Evolutionary conservation across 2,329 filamentous ascomycete species (phyloP).

Genomic region (Fusarium sp.): DNA sequence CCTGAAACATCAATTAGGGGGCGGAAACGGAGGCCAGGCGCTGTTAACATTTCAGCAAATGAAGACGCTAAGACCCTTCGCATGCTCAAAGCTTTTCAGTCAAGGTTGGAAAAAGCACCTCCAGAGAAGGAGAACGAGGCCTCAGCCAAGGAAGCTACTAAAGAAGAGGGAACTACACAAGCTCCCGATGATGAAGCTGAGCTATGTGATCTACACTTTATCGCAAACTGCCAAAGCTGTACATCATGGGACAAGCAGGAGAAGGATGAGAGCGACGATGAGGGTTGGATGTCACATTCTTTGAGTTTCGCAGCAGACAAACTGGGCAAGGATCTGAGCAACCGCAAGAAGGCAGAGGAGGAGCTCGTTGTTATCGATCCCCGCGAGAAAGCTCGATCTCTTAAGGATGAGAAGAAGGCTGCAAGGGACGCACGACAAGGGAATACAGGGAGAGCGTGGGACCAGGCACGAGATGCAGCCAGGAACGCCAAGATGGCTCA

Average conservation of each 20-base stretch:
- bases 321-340: constrained; percentile 90
- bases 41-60: constrained; percentile 63
- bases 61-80: constrained; percentile 78
- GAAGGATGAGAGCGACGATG: constrained; percentile 71
- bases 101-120: constrained; percentile 75
- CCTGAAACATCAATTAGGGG: constrained; percentile 79
- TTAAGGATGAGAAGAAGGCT: constrained; percentile 75
- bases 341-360: constrained; percentile 92
- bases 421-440: constrained; percentile 69
- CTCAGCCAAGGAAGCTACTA: constrained; percentile 41
- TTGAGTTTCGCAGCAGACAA: constrained; percentile 91
- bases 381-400: constrained; percentile 81
- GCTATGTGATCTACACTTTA: constrained; percentile 95
- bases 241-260: constrained; percentile 82
- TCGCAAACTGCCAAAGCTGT: constrained; percentile 94
- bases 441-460: constrained; percentile 71
- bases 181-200: constrained; percentile 75
- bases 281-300: constrained; percentile 88
- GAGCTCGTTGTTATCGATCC: constrained; percentile 95
- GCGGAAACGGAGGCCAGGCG: constrained; percentile 77
- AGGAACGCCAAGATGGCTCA: constrained; percentile 71
- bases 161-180: constrained; percentile 45
- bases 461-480: constrained; percentile 63
- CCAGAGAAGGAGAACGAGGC: constrained; percentile 56
- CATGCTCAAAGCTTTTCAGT: constrained; percentile 84